Percentiles rank a stretch among this genome's conserved stretches.
phyloP scores from a whole-genome alignment of 2,329 filamentous ascomycete species.

The Verticillium alfalfae region DNA sequence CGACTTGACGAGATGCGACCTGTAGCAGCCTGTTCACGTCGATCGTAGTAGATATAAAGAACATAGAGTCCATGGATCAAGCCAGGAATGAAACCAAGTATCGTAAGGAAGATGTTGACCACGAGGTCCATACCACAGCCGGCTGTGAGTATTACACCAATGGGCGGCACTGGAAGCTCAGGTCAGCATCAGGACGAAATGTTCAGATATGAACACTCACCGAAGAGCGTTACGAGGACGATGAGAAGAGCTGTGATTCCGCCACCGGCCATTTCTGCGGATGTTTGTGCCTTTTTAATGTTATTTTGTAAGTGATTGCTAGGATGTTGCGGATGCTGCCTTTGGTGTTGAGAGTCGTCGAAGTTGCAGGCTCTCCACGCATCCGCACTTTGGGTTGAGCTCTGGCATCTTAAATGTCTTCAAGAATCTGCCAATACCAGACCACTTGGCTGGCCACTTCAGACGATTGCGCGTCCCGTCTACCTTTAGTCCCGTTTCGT shows the following conservation, averaged over 20 bases:
- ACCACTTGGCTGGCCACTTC: neutral
- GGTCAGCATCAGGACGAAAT: slow-evolving; percentile 12
- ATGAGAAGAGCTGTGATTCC: slow-evolving; percentile 41
- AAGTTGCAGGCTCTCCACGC: too few relatives aligned
- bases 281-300: neutral
- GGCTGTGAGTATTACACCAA: slow-evolving; percentile 58
- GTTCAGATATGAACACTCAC: slow-evolving; percentile 25
- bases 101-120: slow-evolving; percentile 62
- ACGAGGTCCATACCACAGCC: slow-evolving; percentile 60
- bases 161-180: slow-evolving; percentile 52
- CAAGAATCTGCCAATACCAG: slow-evolving; percentile 1
- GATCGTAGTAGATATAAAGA: slow-evolving; percentile 78
- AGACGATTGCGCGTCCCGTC: neutral
- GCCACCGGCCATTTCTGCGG: slow-evolving; percentile 33
- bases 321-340: neutral
- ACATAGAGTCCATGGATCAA: slow-evolving; percentile 78
- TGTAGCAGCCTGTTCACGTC: slow-evolving; percentile 55
- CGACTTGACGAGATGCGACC: slow-evolving; percentile 48
- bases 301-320: neutral
- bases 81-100: slow-evolving; percentile 70
- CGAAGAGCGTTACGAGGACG: slow-evolving; percentile 46
- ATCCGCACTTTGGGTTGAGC: neutral
- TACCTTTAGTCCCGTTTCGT: neutral
- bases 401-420: neutral
- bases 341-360: too few relatives aligned